Conservation (phyloP, 2,329 filamentous ascomycete species). For the Fusarium stilboides region DNA sequence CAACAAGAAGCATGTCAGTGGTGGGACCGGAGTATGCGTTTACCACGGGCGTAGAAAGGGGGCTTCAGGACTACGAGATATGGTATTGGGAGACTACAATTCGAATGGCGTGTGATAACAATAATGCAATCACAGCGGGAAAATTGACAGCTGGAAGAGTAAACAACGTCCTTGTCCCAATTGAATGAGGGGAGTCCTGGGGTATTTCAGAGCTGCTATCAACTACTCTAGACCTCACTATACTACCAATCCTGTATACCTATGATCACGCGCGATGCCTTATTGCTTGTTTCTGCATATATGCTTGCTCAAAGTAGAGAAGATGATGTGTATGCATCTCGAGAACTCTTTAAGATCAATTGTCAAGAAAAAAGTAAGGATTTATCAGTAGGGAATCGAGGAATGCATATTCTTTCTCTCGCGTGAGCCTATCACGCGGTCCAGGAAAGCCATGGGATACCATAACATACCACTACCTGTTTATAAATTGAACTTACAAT, state of each 20-base stretch:
- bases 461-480: no score
- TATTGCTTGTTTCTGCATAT: conserved; percentile 2
- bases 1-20: conserved; percentile 60
- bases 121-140: neutral
- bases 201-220: neutral
- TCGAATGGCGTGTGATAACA: neutral
- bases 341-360: neutral
- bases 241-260: neutral
- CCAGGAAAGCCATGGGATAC: no score
- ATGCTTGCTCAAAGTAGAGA: neutral
- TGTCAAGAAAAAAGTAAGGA: no score
- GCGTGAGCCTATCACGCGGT: no score
- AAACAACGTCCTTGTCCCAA: neutral
- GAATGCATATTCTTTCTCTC: no score
- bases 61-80: conserved; percentile 17
- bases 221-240: neutral
- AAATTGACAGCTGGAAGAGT: neutral
- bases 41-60: conserved; percentile 61
- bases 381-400: no score
- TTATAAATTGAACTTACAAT: no score
- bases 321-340: neutral
- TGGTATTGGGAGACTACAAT: neutral
- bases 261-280: conserved; percentile 4
- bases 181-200: neutral
- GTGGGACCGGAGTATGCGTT: conserved; percentile 66